Evolutionary conservation across 1,139 yeast genomes (phyloP).

Genomic region (Yamadazyma kanchanaburiensis): DNA sequence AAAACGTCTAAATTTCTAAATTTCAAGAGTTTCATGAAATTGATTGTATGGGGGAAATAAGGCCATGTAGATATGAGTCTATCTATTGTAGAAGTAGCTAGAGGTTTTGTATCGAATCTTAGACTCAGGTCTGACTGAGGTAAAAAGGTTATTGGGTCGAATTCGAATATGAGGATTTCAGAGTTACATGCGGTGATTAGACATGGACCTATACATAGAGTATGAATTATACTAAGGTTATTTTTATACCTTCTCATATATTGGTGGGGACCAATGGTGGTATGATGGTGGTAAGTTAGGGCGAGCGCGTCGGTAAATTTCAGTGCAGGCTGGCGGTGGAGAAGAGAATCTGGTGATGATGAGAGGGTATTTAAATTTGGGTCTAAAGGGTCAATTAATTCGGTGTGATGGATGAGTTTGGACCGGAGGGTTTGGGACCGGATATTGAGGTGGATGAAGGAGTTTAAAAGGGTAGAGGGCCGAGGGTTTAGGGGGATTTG

Average conservation of each 20-base stretch:
- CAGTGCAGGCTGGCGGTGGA: slow-evolving; percentile 3
- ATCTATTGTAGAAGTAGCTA: slow-evolving; percentile 34
- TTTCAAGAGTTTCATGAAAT: slow-evolving; percentile 31
- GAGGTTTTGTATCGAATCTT: slow-evolving; percentile 39
- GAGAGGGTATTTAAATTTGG: no score
- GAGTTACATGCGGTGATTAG: slow-evolving; percentile 28
- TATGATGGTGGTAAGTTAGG: slow-evolving; percentile 1
- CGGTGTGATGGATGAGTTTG: no score
- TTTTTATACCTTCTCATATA: slow-evolving; percentile 31
- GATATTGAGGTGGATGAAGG: no score
- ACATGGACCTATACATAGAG: slow-evolving; percentile 8
- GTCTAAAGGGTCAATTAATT: no score
- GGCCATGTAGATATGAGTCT: slow-evolving; percentile 46
- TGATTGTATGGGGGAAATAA: slow-evolving; percentile 55
- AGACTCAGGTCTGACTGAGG: slow-evolving; percentile 24
- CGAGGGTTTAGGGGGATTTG: no score
- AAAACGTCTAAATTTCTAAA: slow-evolving; percentile 35
- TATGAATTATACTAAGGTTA: slow-evolving; percentile 23
- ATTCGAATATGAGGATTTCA: slow-evolving; percentile 25
- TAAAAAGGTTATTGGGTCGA: slow-evolving; percentile 19
- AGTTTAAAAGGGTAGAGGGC: no score
- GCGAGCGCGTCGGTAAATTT: slow-evolving; percentile 4
- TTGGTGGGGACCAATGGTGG: slow-evolving; percentile 12
- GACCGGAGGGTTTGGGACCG: no score
- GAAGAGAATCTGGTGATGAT: no score